Percentiles rank a stretch among this genome's conserved stretches.
Evolutionary conservation across 2,329 filamentous ascomycete species (phyloP).

Genomic region (Colletotrichum cordylinicola): DNA sequence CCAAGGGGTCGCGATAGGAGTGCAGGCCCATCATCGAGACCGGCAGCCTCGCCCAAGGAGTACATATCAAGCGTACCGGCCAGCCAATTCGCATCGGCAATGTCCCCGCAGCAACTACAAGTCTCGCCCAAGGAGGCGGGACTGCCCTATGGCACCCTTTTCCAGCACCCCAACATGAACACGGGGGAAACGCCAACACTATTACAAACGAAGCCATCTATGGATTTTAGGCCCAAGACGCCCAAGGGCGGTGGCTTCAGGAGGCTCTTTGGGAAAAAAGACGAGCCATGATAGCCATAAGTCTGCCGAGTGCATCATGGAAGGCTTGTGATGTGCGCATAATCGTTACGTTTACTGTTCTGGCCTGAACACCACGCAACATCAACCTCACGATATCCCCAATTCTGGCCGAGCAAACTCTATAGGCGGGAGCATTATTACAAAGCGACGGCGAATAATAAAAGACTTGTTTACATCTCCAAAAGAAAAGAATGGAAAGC

Average conservation of each 20-base stretch:
- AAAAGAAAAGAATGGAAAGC: neutral
- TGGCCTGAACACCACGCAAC: neutral
- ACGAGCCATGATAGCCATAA: constrained; percentile 1
- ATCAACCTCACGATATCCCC: neutral
- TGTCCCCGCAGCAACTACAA: constrained; percentile 14
- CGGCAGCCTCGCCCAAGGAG: constrained; percentile 2
- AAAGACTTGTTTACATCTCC: neutral
- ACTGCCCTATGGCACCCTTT: constrained; percentile 16
- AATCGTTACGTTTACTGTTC: neutral
- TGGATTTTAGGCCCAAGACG: constrained; percentile 33
- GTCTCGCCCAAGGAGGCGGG: constrained; percentile 12
- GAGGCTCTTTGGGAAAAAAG: constrained; percentile 43
- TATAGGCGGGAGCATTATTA: neutral
- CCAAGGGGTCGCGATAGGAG: neutral
- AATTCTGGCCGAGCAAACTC: neutral
- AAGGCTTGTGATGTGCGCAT: neutral
- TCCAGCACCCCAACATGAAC: constrained; percentile 24
- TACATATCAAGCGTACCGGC: constrained; percentile 14
- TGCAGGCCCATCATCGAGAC: constrained; percentile 8
- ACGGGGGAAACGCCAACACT: constrained; percentile 20
- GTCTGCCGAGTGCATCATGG: neutral
- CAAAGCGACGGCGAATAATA: constrained; percentile 6
- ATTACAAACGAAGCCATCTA: constrained; percentile 23
- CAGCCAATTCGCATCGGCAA: constrained; percentile 15
- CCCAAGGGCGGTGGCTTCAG: constrained; percentile 42